Percentiles rank a stretch among this genome's conserved stretches.
phyloP scores from a whole-genome alignment of 768 basidiomycete genomes.

The Goffeauzyma gilvescens region DNA sequence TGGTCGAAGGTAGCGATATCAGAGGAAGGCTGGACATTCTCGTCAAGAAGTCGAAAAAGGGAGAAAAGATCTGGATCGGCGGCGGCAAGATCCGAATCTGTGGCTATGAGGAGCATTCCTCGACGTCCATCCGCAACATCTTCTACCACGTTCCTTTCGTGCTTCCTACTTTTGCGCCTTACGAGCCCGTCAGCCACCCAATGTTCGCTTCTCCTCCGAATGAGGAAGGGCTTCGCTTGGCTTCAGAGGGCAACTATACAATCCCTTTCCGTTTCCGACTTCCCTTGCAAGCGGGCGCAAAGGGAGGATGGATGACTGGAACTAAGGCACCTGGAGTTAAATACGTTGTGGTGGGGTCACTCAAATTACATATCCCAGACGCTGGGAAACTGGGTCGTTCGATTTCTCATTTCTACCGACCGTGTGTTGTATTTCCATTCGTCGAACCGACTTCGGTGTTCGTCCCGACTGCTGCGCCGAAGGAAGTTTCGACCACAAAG shows the following conservation, averaged over 20 bases:
- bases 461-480: conserved; percentile 42
- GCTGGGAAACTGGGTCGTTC: conserved; percentile 46
- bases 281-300: conserved; percentile 42
- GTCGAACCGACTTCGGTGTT: conserved; percentile 47
- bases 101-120: conserved; percentile 48
- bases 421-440: conserved; percentile 60
- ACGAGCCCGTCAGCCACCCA: conserved; percentile 29
- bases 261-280: conserved; percentile 58
- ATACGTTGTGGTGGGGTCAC: conserved; percentile 62
- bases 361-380: conserved; percentile 52
- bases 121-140: conserved; percentile 39
- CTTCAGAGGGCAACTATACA: conserved; percentile 46
- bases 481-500: conserved; percentile 43
- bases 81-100: conserved; percentile 62
- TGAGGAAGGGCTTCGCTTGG: conserved; percentile 36
- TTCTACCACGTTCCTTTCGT: conserved; percentile 61
- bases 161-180: conserved; percentile 33
- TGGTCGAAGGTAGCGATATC: conserved; percentile 60
- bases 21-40: conserved; percentile 51
- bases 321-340: conserved; percentile 45
- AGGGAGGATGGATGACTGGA: conserved; percentile 40
- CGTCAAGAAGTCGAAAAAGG: conserved; percentile 43
- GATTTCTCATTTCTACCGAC: conserved; percentile 75
- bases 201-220: conserved; percentile 31
- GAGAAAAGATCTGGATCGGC: conserved; percentile 45